These are phyloP conservation scores for Paulownia fortunei DNA, from an alignment of 257 asterid genomes.

Conservation along the genomic window DNA sequence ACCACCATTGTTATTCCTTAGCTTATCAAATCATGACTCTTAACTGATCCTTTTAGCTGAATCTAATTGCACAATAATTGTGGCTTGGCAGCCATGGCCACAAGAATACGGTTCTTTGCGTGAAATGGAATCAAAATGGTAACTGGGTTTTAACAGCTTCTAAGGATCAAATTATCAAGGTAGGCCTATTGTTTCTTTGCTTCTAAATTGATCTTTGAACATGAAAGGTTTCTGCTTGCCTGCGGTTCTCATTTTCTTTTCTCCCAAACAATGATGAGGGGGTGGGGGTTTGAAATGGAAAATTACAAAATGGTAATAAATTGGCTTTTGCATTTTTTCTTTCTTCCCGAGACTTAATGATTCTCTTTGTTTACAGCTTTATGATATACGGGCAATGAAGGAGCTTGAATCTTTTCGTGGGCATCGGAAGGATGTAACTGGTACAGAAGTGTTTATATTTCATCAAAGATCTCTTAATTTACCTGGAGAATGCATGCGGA, in stretches of 20 bases:
- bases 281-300: neutral
- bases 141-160: constrained; percentile 97
- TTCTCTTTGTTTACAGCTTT: constrained; percentile 63
- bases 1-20: constrained; percentile 13
- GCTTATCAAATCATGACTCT: neutral
- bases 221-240: constrained; percentile 22
- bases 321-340: neutral
- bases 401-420: constrained; percentile 98
- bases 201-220: constrained; percentile 22
- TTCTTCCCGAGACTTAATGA: constrained; percentile 26
- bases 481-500: constrained; percentile 26
- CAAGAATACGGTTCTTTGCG: constrained; percentile 88
- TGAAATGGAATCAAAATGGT: constrained; percentile 96
- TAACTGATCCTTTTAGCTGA: constrained; percentile 26
- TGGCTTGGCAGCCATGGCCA: constrained; percentile 88
- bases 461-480: constrained; percentile 24
- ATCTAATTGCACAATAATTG: constrained; percentile 29
- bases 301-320: neutral
- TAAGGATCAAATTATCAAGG: constrained; percentile 97
- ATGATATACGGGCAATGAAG: constrained; percentile 98
- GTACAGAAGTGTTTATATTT: constrained; percentile 46
- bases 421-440: constrained; percentile 92
- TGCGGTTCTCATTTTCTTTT: constrained; percentile 12
- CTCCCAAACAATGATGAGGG: constrained; percentile 13
- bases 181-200: constrained; percentile 31